A percentile compares a stretch with the other conserved stretches of the same genome.
These are phyloP conservation scores for Sugiyamaella marilandica DNA, from an alignment of 805 yeast genomes.

Conservation along the genomic window DNA sequence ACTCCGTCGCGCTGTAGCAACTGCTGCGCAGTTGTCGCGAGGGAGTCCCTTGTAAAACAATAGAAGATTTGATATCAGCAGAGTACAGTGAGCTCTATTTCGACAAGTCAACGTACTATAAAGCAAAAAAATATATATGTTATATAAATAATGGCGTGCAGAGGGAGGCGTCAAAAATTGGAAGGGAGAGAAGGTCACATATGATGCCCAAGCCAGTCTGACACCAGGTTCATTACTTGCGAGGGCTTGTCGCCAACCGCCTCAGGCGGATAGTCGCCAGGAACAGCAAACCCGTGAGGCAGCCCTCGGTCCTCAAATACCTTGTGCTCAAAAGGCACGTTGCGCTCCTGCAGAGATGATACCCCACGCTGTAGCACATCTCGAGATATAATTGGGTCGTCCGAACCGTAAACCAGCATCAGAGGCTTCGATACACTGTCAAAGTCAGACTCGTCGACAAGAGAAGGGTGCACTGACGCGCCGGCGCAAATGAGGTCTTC, in stretches of 20 bases:
- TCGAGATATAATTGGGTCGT: constrained; percentile 28
- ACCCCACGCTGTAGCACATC: constrained; percentile 20
- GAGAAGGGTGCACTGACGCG: constrained; percentile 30
- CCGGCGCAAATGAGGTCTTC: constrained; percentile 27
- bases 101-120: too few relatives aligned
- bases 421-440: constrained; percentile 27
- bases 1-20: too few relatives aligned
- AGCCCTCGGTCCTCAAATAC: constrained; percentile 27
- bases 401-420: constrained; percentile 23
- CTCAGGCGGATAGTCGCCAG: constrained; percentile 36
- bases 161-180: too few relatives aligned
- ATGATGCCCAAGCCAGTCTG: constrained; percentile 2
- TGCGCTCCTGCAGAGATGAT: constrained; percentile 12
- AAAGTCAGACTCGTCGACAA: constrained; percentile 27
- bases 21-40: too few relatives aligned
- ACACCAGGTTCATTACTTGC: constrained; percentile 20
- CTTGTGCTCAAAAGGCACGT: constrained; percentile 19
- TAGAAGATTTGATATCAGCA: too few relatives aligned
- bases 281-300: constrained; percentile 42
- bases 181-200: neutral
- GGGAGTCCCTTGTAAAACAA: too few relatives aligned
- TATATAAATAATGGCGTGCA: too few relatives aligned
- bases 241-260: constrained; percentile 33
- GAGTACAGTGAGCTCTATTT: too few relatives aligned
- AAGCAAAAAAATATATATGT: too few relatives aligned